Conservation (phyloP, 768 basidiomycete species). For the Porpolomopsis calyptriformis region DNA sequence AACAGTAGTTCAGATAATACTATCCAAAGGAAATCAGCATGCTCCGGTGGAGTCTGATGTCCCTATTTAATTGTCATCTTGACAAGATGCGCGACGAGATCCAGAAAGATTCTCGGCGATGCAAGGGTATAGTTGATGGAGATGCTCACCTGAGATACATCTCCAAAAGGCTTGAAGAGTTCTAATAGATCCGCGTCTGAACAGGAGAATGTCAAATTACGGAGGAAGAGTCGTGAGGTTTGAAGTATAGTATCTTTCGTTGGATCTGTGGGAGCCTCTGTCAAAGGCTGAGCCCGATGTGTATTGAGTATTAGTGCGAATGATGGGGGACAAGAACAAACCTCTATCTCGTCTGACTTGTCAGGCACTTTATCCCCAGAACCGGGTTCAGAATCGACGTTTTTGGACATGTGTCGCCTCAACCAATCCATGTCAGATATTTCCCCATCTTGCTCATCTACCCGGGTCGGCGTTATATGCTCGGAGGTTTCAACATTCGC, state of each 20-base stretch:
- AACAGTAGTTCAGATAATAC: conserved; percentile 50
- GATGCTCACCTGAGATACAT: conserved; percentile 60
- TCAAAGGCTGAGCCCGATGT: conserved; percentile 5
- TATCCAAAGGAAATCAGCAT: conserved; percentile 36
- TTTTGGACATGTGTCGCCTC: conserved; percentile 47
- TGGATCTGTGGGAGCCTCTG: conserved; percentile 17
- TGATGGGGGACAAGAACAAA: not conserved
- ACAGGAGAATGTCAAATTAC: conserved; percentile 88
- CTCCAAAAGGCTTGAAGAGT: conserved; percentile 60
- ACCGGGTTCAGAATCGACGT: conserved; percentile 20
- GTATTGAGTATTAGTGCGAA: not conserved
- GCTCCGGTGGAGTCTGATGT: conserved; percentile 17
- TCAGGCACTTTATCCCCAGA: conserved; percentile 41
- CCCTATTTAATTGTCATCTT: conserved; percentile 13
- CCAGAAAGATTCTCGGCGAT: too few relatives aligned
- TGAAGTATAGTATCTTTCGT: conserved; percentile 48
- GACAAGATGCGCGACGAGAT: not conserved
- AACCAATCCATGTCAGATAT: conserved; percentile 72
- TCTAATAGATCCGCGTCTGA: conserved; percentile 57
- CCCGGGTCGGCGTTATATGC: conserved; percentile 5
- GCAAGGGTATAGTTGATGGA: not conserved
- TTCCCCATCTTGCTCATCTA: conserved; percentile 21
- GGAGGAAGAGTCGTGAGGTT: conserved; percentile 78
- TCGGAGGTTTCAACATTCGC: conserved; percentile 10
- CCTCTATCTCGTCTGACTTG: conserved; percentile 37